These are phyloP conservation scores for Biscogniauxia marginata DNA, from an alignment of 2,329 filamentous ascomycete genomes.

Conservation along the genomic window DNA sequence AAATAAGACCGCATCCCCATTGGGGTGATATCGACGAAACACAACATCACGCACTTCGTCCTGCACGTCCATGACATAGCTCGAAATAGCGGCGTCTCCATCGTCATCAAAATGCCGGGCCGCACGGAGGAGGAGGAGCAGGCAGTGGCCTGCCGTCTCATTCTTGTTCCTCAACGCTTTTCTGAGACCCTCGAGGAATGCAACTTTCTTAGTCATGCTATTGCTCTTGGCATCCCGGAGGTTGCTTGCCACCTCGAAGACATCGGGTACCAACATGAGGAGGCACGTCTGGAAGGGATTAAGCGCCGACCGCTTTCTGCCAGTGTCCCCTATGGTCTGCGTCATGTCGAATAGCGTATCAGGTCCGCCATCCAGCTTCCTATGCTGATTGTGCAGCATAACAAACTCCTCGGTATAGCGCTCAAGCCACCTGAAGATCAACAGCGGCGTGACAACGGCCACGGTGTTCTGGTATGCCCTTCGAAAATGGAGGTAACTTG, in stretches of 20 bases:
- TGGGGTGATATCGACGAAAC: constrained; percentile 52
- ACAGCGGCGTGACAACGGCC: constrained; percentile 59
- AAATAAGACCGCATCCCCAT: constrained; percentile 49
- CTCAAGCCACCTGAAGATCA: constrained; percentile 66
- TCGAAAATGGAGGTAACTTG: constrained; percentile 65
- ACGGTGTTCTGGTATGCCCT: constrained; percentile 63
- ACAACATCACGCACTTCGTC: constrained; percentile 66
- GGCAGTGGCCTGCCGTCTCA: constrained; percentile 65
- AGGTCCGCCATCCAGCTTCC: constrained; percentile 61
- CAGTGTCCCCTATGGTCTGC: constrained; percentile 58
- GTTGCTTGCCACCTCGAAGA: constrained; percentile 69
- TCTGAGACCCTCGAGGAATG: constrained; percentile 61
- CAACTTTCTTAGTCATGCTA: constrained; percentile 63
- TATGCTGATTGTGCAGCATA: constrained; percentile 58
- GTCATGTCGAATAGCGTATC: constrained; percentile 71
- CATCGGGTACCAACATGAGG: constrained; percentile 63
- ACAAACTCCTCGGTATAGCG: constrained; percentile 65
- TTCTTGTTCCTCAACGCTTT: constrained; percentile 64
- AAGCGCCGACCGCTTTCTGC: constrained; percentile 52
- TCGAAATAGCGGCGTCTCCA: constrained; percentile 62
- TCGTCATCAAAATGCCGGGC: constrained; percentile 63
- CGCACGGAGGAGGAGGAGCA: constrained; percentile 61
- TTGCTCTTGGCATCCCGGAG: constrained; percentile 62
- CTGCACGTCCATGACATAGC: constrained; percentile 68
- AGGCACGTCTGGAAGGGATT: constrained; percentile 63